A percentile compares a stretch with the other conserved stretches of the same genome.
Evolutionary conservation across 148 eudicot genomes (phyloP).

Genomic region (Amaranthus palmeri): DNA sequence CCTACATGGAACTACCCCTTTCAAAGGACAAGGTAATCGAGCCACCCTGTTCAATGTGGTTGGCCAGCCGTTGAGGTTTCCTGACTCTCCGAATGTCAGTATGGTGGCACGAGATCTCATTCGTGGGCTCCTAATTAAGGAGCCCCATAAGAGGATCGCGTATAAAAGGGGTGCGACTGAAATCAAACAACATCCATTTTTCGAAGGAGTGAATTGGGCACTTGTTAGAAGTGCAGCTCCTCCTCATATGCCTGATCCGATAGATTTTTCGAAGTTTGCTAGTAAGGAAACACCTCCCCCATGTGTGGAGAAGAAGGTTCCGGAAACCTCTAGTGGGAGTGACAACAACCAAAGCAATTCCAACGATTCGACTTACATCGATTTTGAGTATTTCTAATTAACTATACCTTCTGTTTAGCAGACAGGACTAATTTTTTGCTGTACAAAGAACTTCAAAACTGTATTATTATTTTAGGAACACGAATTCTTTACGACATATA

Average conservation of each 20-base stretch:
- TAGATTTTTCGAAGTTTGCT: constrained; percentile 55
- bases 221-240: constrained; percentile 69
- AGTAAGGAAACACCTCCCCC: constrained; percentile 37
- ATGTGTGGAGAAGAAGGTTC: constrained; percentile 38
- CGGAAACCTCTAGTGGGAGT: constrained; percentile 27
- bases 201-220: constrained; percentile 92
- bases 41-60: constrained; percentile 85
- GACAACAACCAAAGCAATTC: constrained; percentile 37
- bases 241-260: constrained; percentile 63
- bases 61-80: constrained; percentile 71
- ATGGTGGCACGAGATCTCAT: constrained; percentile 61
- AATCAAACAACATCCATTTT: constrained; percentile 83
- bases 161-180: constrained; percentile 88
- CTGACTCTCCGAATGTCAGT: constrained; percentile 62
- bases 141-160: constrained; percentile 79
- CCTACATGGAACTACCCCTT: constrained; percentile 81
- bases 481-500: background rate
- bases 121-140: constrained; percentile 68
- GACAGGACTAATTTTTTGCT: constrained; percentile 13
- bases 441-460: constrained; percentile 22
- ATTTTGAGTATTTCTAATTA: constrained; percentile 66
- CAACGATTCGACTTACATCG: constrained; percentile 54
- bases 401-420: background rate
- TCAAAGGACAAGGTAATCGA: constrained; percentile 78
- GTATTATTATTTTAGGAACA: constrained; percentile 8